These are phyloP conservation scores for Sporisorium scitamineum DNA, from an alignment of 1,284 basidiomycete species.

Conservation along the genomic window DNA sequence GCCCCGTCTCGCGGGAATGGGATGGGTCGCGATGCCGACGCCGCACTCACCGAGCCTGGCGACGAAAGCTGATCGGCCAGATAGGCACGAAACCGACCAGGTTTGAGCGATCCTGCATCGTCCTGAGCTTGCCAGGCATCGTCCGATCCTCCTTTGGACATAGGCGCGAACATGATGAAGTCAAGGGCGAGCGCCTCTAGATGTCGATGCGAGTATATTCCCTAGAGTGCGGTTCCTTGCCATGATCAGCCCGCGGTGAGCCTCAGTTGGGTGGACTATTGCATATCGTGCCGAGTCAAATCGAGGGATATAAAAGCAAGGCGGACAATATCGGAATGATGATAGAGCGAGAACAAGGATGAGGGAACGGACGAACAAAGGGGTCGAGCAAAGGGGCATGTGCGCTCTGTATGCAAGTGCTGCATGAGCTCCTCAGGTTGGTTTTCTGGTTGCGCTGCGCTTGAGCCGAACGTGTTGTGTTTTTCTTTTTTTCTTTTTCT, in stretches of 20 bases:
- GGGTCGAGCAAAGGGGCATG: background rate
- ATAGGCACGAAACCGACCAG: slow-evolving; percentile 50
- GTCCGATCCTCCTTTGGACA: slow-evolving; percentile 50
- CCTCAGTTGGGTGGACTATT: background rate
- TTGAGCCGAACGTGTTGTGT: background rate
- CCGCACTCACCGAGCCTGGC: background rate
- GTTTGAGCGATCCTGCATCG: slow-evolving; percentile 51
- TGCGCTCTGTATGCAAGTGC: background rate
- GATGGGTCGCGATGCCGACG: slow-evolving; percentile 26
- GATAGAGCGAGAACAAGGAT: background rate
- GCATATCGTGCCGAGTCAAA: slow-evolving; percentile 1
- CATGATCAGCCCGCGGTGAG: background rate
- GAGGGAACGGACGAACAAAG: background rate
- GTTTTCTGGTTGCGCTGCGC: too few relatives aligned
- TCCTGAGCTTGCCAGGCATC: slow-evolving; percentile 54
- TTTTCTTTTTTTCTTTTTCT: too few relatives aligned
- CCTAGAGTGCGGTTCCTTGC: background rate
- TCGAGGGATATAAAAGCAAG: background rate
- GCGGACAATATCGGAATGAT: background rate
- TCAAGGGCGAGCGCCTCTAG: background rate
- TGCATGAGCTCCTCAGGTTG: background rate
- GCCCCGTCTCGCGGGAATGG: slow-evolving; percentile 32
- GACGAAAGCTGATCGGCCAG: slow-evolving; percentile 43
- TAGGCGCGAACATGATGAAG: slow-evolving; percentile 50
- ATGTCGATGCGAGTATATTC: background rate